Base-by-base conservation (phyloP, 2,329 filamentous ascomycete genomes). In the Sclerotinia minor region DNA sequence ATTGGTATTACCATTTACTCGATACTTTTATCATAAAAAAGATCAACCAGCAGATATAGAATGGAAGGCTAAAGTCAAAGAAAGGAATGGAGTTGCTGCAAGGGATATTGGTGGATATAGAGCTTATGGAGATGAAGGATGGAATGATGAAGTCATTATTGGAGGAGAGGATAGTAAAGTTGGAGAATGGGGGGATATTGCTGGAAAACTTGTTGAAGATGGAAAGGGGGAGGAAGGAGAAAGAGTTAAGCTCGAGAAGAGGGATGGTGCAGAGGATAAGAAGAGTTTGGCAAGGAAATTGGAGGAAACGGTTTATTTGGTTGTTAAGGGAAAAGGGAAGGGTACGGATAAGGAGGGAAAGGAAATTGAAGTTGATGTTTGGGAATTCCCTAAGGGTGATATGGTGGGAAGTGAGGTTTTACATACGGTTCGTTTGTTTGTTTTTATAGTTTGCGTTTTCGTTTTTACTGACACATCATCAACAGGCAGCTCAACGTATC, bases 1-100 rank as follows among this genome's bases (percentile, higher is more conserved):
- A 54, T 85, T 97, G 64, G 88, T 89, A 26, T 85, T 95, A 5
- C 92, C 94, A 1, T 99, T 98, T 79, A 91, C 91, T 67, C 88
- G 91, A 73, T 91, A 91, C 78, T 95, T 98, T 81, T 99, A 96
- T 85, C 96, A 94, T 86, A 96, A 96, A 83, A 89, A 89, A 73
- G 92, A 92, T 77, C 96, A 94, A 15, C 89, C 93, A 1, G 84
- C 87, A 11, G 91, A 94, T 72, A 83, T 92, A 63, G 94, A 97
- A 81, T 98, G 93, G 92, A 92, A 94, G 79, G 85, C 92, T 77
- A 96, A 96, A 81, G 85, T 92, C 71, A 83, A 84, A 73, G 89
- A 92, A 77, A 89, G 94, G 64, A 79, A 83, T 68, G 85, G 88
- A 75, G 90, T 91, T 9, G 85, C 92, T 8, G 90, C 92, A 58